Base-by-base conservation (phyloP, 306 rosid genomes). In the Corylus americana region DNA sequence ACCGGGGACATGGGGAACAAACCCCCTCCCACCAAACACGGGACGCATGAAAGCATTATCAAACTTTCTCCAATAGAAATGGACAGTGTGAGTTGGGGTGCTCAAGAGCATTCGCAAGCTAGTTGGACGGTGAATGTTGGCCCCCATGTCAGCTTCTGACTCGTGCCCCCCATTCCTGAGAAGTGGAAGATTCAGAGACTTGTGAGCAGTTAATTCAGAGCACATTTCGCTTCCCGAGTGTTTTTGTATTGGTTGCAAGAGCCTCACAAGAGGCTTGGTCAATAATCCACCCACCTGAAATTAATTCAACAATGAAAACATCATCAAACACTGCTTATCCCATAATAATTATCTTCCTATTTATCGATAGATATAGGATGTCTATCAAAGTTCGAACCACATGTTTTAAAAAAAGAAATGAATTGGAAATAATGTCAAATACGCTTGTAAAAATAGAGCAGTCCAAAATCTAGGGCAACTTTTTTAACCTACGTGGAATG, bases 271-370 rank as follows among this genome's bases (percentile, higher is more conserved):
- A 71, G 92, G 89, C 84, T 89, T 87, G 0, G 89, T 91, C 84
- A 91, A 50, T 75, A 89, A 80, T 83, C 96, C 93, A 57, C 90
- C 88, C 55, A 91, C 90, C 93, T 91, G 83, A 70, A 79, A 45
- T 17, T 25, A 62, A n/a, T 51, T 20, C 7, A 31, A 27, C 5
- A 48, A 48, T 31, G 16, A 72, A 62, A 27, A 16, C 59, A 53
- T 55, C 45, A 74, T 20, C 12, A 37, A 39, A 10, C 13, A 53
- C 3, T 17, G 31, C n/a, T 20, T 18, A 57, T 62, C 64, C 69
- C 7, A 54, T 2, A 11, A 18, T 31, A 51, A 35, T 7, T 45
- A 59, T 11, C 35, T 6, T 25, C 66, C 37, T 17, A 25, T 59
- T 59, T 25, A 25, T 22, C 12, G 16, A 17, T 54, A 4, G 58